phyloP scores from a whole-genome alignment of 208 protist genomes.

The Trypanosoma congolense region DNA sequence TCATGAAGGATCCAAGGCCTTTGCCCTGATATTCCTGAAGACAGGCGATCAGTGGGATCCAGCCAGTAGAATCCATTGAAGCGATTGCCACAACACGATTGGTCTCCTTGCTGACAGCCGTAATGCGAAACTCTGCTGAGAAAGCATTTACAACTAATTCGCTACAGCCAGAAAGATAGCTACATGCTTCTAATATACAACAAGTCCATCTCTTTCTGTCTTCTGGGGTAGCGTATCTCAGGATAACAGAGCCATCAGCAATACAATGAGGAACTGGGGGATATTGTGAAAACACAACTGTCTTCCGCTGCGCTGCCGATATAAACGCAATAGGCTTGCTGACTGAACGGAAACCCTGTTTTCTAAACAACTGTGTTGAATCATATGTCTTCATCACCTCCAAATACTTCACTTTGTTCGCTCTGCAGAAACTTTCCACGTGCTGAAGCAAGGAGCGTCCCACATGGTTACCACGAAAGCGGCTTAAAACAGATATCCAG shows the following conservation, averaged over 20 bases:
- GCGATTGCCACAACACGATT: slow-evolving; percentile 26
- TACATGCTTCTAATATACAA: slow-evolving; percentile 23
- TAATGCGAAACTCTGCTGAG: slow-evolving; percentile 27
- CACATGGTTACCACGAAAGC: slow-evolving; percentile 15
- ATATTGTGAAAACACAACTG: not conserved
- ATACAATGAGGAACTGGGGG: slow-evolving; percentile 10
- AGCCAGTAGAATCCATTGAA: slow-evolving; percentile 28
- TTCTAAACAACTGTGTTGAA: slow-evolving; percentile 11
- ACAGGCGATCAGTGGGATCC: slow-evolving; percentile 35
- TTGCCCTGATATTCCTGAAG: slow-evolving; percentile 18
- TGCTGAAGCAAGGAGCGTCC: slow-evolving; percentile 22
- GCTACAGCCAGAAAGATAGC: slow-evolving; percentile 34
- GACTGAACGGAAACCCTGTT: slow-evolving; percentile 3
- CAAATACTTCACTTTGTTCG: slow-evolving; percentile 2
- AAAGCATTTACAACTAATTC: slow-evolving; percentile 22
- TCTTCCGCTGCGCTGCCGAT: slow-evolving; percentile 6
- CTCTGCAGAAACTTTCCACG: slow-evolving; percentile 16
- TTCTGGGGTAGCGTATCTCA: slow-evolving; percentile 14
- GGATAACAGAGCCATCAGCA: slow-evolving; percentile 1
- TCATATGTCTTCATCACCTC: slow-evolving; percentile 6
- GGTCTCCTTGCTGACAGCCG: slow-evolving; percentile 14
- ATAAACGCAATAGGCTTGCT: not conserved
- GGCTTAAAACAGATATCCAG: slow-evolving; percentile 26
- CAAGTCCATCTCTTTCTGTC: slow-evolving; percentile 23
- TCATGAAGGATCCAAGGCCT: slow-evolving; percentile 43